Base-by-base conservation (phyloP, 768 basidiomycete genomes). In the Suillus weaverae region DNA sequence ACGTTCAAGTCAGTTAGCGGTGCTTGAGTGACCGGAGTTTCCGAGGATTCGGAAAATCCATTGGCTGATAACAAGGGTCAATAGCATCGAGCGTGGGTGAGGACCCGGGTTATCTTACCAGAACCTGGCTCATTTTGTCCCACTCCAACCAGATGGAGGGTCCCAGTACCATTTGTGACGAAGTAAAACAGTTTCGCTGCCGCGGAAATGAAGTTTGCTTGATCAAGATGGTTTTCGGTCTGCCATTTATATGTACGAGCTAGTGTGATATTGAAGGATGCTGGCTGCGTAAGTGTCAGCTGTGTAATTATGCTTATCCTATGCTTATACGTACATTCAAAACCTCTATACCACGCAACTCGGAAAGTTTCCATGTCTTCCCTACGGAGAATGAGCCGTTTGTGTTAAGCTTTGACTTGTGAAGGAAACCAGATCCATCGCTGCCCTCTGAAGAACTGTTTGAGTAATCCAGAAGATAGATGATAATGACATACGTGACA, bases 371-470 rank as follows among this genome's bases (percentile, higher is more conserved):
- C 97, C 97, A 99, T 2, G 97, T 94, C 81, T 99, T 99, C 7
- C 97, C 97, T 56, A 99, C 94, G 9, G 95, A 97, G 77, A 97
- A 99, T 0, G 94, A 86, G 39, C 92, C 90, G 73, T 98, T 99
- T 50, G 90, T 89, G 74, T 99, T 99, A 68, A 94, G 80, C 79
- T 99, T 99, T 2, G 96, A 95, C 79, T 99, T 99, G 85, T 99
- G 96, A 22, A 99, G 85, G 74, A 89, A 87, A 1, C 89, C 89
- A 55, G 81, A 77, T 32, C 88, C 86, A 68, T 85, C 85, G 65
- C 74, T 79, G 4, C 88, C 81, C 79, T 88, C 90, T 91, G 71
- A 22, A 53, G 57, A 22, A 13, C 18, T 4, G 5, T 53, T 71
- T 16, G 70, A 66, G 8, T 26, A 20, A 63, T 11, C 8, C 0